A percentile compares a stretch with the other conserved stretches of the same genome.
Evolutionary conservation across 129 eudicot genomes (phyloP).

Genomic region (Escallonia rubra): DNA sequence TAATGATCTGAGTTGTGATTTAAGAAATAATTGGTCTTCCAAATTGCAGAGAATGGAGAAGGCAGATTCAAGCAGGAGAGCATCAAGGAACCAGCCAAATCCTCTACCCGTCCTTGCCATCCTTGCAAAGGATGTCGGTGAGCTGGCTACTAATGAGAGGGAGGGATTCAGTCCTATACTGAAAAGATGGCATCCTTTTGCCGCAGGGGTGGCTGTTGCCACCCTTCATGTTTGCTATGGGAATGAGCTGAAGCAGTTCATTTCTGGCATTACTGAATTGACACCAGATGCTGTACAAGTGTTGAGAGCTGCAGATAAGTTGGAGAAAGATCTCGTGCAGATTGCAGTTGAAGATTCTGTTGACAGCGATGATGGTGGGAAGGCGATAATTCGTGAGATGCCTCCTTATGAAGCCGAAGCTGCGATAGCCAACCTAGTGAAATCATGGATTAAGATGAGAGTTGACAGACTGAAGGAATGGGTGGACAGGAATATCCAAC

Average conservation of each 20-base stretch:
- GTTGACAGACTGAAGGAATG: constrained; percentile 72
- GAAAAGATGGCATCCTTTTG: constrained; percentile 96
- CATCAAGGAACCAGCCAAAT: constrained; percentile 90
- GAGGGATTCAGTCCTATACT: constrained; percentile 73
- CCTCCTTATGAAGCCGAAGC: constrained; percentile 97
- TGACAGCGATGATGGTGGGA: constrained; percentile 98
- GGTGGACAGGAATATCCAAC: constrained; percentile 82
- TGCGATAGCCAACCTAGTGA: constrained; percentile 77
- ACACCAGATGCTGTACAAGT: constrained; percentile 95
- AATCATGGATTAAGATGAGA: constrained; percentile 84
- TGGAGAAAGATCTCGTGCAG: constrained; percentile 89
- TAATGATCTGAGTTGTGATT: background rate
- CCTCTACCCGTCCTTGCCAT: constrained; percentile 91
- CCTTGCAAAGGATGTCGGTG: constrained; percentile 94
- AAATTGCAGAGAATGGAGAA: constrained; percentile 82
- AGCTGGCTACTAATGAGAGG: constrained; percentile 83
- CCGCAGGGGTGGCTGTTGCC: constrained; percentile 97
- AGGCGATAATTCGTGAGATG: constrained; percentile 95
- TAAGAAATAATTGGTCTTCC: constrained; percentile 3
- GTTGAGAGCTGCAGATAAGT: constrained; percentile 87
- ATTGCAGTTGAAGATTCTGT: constrained; percentile 98
- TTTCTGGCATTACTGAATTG: constrained; percentile 80
- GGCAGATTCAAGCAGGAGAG: constrained; percentile 97
- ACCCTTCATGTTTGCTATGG: constrained; percentile 96
- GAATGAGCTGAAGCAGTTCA: constrained; percentile 88